These are phyloP conservation scores for Rhizodiscina lignyota DNA, from an alignment of 495 filamentous ascomycete genomes.

Conservation along the genomic window DNA sequence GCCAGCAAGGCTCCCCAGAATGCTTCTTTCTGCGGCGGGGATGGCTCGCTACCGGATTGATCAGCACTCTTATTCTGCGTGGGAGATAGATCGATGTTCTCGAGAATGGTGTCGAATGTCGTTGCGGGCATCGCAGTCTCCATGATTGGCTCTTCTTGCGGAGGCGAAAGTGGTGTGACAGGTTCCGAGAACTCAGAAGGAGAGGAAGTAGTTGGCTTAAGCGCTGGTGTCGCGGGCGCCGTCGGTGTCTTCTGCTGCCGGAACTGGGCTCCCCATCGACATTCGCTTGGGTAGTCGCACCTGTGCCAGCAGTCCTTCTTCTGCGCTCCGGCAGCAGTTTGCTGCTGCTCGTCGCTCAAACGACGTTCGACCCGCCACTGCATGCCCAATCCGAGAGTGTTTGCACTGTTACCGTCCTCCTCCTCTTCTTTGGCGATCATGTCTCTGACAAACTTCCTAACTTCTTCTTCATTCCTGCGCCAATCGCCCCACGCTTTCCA, in stretches of 20 bases:
- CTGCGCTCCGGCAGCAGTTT: constrained; percentile 1
- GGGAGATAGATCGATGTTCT: background rate
- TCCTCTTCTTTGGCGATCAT: too few species aligned
- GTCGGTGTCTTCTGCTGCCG: constrained; percentile 9
- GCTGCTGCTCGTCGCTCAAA: too few species aligned
- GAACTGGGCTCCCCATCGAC: constrained; percentile 19
- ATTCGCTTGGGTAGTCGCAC: constrained; percentile 24
- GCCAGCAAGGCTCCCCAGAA: constrained; percentile 13
- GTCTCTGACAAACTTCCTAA: too few species aligned
- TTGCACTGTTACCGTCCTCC: too few species aligned
- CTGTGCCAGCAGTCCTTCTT: constrained; percentile 19
- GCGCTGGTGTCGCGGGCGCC: background rate
- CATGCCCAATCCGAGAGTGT: too few species aligned
- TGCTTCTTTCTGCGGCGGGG: constrained; percentile 2
- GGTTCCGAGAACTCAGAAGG: background rate
- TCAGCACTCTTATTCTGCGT: background rate
- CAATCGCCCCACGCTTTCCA: constrained; percentile 26
- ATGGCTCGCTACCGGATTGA: background rate
- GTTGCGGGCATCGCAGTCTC: background rate
- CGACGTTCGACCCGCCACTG: too few species aligned
- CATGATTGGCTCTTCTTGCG: background rate
- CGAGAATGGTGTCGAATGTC: background rate
- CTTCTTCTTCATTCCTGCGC: constrained; percentile 13
- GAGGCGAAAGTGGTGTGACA: background rate
- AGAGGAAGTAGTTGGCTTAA: background rate